Evolutionary conservation across 2,329 filamentous ascomycete genomes (phyloP).

Genomic region (Hypoxylon sp.): DNA sequence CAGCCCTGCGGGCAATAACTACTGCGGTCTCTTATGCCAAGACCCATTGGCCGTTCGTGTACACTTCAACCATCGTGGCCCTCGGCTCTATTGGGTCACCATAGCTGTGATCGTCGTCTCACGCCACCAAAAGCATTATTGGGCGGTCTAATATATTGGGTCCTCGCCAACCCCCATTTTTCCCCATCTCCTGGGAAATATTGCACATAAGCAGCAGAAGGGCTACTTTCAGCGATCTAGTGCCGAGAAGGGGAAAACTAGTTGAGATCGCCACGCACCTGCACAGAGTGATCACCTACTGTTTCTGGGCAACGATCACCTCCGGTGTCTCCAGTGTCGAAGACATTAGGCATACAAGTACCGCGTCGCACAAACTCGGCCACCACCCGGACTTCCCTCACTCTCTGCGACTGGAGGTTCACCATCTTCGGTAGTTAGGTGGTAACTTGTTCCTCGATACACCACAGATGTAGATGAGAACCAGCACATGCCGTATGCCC

Average conservation of each 20-base stretch:
- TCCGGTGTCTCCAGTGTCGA: constrained; percentile 35
- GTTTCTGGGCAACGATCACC: constrained; percentile 50
- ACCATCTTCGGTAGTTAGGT: constrained; percentile 45
- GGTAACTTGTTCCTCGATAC: constrained; percentile 37
- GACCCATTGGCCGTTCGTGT: constrained; percentile 26
- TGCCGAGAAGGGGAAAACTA: constrained; percentile 45
- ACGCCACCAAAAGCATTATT: constrained; percentile 34
- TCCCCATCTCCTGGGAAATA: constrained; percentile 39
- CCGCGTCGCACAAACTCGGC: constrained; percentile 47
- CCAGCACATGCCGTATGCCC: constrained; percentile 29
- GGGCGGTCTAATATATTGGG: constrained; percentile 42
- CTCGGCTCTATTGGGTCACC: constrained; percentile 38
- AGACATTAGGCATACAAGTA: constrained; percentile 48
- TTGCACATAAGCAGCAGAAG: constrained; percentile 19
- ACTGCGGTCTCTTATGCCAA: constrained; percentile 28
- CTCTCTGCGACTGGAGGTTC: constrained; percentile 42
- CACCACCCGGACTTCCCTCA: constrained; percentile 45
- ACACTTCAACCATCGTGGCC: constrained; percentile 36
- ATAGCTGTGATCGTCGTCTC: constrained; percentile 40
- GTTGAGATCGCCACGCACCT: constrained; percentile 46
- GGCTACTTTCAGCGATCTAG: constrained; percentile 33
- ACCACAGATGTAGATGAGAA: constrained; percentile 39
- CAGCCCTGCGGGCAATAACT: constrained; percentile 21
- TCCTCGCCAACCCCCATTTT: constrained; percentile 39
- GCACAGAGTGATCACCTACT: constrained; percentile 49